Conservation (phyloP, 148 eudicot species). For the Beta vulgaris region DNA sequence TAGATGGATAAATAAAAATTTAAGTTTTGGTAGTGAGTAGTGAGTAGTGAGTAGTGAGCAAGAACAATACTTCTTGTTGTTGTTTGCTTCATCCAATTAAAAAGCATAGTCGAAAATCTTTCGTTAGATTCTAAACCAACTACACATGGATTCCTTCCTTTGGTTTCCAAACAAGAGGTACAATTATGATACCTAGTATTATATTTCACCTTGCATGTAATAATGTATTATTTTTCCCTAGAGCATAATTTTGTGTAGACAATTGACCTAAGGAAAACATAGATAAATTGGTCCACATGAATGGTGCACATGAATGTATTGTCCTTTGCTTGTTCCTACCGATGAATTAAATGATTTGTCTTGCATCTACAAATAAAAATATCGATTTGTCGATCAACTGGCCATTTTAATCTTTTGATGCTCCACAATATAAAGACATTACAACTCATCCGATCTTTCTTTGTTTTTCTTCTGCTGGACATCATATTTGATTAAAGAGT, state of each 20-base stretch:
- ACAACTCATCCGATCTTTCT: conserved; percentile 11
- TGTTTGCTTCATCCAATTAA: background rate
- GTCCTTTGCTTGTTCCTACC: conserved; percentile 14
- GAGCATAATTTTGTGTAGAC: background rate
- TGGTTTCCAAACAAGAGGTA: conserved; percentile 18
- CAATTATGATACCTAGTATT: conserved; percentile 24
- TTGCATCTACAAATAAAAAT: background rate
- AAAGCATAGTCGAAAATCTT: conserved; percentile 6
- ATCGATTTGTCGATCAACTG: background rate
- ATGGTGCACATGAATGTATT: conserved; percentile 7
- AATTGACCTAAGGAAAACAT: background rate
- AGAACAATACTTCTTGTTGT: too few relatives aligned
- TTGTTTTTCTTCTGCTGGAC: background rate
- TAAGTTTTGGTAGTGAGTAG: too few relatives aligned
- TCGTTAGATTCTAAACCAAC: conserved; percentile 20
- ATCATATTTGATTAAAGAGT: background rate
- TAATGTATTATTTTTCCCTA: background rate
- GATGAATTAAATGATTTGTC: conserved; percentile 7
- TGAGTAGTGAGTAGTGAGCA: too few relatives aligned
- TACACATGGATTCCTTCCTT: background rate
- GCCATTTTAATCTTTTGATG: conserved; percentile 11
- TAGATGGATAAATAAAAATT: too few relatives aligned
- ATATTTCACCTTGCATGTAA: background rate
- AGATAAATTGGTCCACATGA: conserved; percentile 7
- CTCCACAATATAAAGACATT: conserved; percentile 16